Base-by-base conservation (phyloP, 805 yeast species). In the Candida silvicultrix region DNA sequence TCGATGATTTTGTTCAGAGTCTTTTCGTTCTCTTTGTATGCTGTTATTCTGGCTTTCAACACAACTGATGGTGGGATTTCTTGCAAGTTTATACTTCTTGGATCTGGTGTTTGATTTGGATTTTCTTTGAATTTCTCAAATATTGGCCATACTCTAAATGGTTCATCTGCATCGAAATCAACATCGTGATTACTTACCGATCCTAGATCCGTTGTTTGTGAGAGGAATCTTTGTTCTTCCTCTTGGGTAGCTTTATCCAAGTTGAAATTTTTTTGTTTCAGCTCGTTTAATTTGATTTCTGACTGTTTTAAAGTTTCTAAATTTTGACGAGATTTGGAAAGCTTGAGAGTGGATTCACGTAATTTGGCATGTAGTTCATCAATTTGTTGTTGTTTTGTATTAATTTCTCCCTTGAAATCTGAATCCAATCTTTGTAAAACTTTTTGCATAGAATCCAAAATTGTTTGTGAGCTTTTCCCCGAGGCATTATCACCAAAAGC, bases 111-210 rank as follows among this genome's bases (percentile, higher is more conserved):
- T 31, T 60, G 59, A 23, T 64, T 66, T 15, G 74, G 49, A 49
- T 67, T 67, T 4, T 58, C 50, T 45, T 71, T 74, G n/a, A 85
- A 64, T 51, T 72, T 74, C 36, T 78, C 75, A 57, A 76, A 82
- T 14, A 86, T 70, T 7, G 78, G 71, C 58, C 76, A 71, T 11
- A 88, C 76, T 42, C 85, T 74, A 64, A 88, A 92, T n/a, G 97
- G 96, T 58, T 87, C 92, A 65, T 90, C 97, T 0, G 96, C 92
- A 63, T 85, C 92, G 56, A 80, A 83, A 46, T 75, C 80, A 22
- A 81, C 83, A 21, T 75, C 76, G 49, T 64, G 73, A 53, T 62
- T 57, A 56, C 68, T 64, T 59, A 64, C 62, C 49, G 57, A 59
- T 32, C 66, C 71, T 19, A 69, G 50, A 45, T 67, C 71, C 49